phyloP scores from a whole-genome alignment of 257 asterid genomes.

The Fraxinus americana region DNA sequence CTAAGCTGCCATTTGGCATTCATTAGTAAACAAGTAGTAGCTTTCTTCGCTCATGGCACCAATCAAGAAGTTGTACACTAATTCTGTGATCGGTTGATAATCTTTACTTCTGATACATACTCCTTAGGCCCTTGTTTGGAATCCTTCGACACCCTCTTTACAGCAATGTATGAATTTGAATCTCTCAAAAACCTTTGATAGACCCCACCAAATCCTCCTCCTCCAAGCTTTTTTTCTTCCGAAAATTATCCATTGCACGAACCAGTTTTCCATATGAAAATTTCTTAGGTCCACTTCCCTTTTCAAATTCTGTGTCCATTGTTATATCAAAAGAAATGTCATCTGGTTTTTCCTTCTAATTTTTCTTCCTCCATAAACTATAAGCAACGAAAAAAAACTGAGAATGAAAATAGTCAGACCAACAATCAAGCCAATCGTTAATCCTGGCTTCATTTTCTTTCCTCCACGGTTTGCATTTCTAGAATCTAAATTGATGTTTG shows the following conservation, averaged over 20 bases:
- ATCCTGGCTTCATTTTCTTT: not conserved
- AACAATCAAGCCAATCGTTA: conserved; percentile 17
- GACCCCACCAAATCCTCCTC: conserved; percentile 40
- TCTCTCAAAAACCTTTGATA: conserved; percentile 27
- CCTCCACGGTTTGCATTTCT: no score
- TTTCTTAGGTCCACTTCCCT: conserved; percentile 29
- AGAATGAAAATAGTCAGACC: not conserved
- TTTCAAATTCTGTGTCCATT: not conserved
- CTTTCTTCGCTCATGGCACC: conserved; percentile 36
- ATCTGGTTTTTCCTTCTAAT: not conserved
- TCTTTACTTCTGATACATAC: conserved; percentile 34
- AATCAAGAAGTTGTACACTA: conserved; percentile 36
- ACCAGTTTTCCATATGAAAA: conserved; percentile 32
- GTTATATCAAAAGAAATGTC: not conserved
- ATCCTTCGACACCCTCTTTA: conserved; percentile 27
- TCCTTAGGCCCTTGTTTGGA: conserved; percentile 33
- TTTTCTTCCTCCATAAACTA: not conserved
- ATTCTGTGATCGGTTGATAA: conserved; percentile 34
- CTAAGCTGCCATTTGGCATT: conserved; percentile 37
- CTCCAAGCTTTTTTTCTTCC: conserved; percentile 25
- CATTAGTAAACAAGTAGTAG: conserved; percentile 36
- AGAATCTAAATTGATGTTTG: no score
- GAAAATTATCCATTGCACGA: conserved; percentile 24
- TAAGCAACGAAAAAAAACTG: no score
- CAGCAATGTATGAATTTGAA: conserved; percentile 27